A percentile compares a stretch with the other conserved stretches of the same genome.
Conservation (phyloP, 306 rosid species). For the Pyrus betulifolia region DNA sequence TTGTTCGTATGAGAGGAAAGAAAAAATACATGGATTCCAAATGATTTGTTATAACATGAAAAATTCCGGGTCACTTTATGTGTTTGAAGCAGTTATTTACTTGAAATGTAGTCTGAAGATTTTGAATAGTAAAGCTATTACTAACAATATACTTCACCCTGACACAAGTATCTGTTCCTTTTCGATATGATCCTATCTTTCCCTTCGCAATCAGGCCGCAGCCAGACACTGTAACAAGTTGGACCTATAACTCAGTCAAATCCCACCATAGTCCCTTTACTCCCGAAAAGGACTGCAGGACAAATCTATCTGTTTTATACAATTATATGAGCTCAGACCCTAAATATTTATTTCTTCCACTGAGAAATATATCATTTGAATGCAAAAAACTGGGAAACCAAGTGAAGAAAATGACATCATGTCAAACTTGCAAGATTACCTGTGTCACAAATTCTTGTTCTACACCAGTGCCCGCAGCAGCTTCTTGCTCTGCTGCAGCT, state of each 20-base stretch:
- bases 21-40: not conserved
- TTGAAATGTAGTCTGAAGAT: not conserved
- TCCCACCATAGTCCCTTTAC: not conserved
- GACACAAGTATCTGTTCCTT: not conserved
- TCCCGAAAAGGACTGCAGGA: not conserved
- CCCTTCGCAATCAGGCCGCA: not conserved
- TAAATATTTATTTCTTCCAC: not conserved
- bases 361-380: not conserved
- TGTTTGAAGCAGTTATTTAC: not conserved
- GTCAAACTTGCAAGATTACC: constrained; percentile 38
- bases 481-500: constrained; percentile 98
- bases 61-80: not conserved
- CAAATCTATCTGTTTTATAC: not conserved
- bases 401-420: not conserved
- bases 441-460: constrained; percentile 83
- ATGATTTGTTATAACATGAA: not conserved
- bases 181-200: not conserved
- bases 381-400: not conserved
- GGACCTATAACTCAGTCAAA: not conserved
- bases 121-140: not conserved
- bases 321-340: not conserved
- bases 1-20: not conserved
- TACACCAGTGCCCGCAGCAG: constrained; percentile 90
- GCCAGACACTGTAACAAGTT: not conserved
- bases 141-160: not conserved